These are phyloP conservation scores for Blastobotrys arbuscula DNA, from an alignment of 1,139 yeast genomes.

Conservation along the genomic window DNA sequence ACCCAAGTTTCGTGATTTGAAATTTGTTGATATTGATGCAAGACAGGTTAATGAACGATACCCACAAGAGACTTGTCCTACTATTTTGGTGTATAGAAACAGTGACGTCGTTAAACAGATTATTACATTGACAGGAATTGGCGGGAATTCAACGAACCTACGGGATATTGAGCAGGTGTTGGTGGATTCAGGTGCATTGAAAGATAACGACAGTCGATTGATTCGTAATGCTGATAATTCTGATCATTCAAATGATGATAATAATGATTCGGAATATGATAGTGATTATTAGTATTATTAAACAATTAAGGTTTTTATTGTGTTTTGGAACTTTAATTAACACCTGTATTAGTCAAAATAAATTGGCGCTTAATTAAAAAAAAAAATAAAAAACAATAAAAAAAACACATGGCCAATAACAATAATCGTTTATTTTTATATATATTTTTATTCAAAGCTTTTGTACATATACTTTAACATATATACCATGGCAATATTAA, in stretches of 20 bases:
- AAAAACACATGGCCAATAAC: neutral
- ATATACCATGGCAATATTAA: neutral
- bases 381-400: too few relatives aligned
- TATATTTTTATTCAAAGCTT: neutral
- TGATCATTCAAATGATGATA: neutral
- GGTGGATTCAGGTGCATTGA: slow-evolving; percentile 59
- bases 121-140: slow-evolving; percentile 72
- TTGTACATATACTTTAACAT: neutral
- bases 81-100: slow-evolving; percentile 71
- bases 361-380: too few relatives aligned
- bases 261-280: slow-evolving; percentile 6
- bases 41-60: slow-evolving; percentile 86
- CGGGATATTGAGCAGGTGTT: slow-evolving; percentile 67
- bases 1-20: slow-evolving; percentile 51
- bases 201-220: slow-evolving; percentile 60
- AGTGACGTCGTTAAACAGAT: slow-evolving; percentile 72
- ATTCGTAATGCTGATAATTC: slow-evolving; percentile 39
- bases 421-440: neutral
- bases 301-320: neutral
- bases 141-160: slow-evolving; percentile 70
- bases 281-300: slow-evolving; percentile 9
- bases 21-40: slow-evolving; percentile 86
- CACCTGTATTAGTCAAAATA: too few relatives aligned
- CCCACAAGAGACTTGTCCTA: slow-evolving; percentile 88
- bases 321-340: neutral